A percentile compares a stretch with the other conserved stretches of the same genome.
These are phyloP conservation scores for Penicillium cinerascens DNA, from an alignment of 495 filamentous ascomycete genomes.

Conservation along the genomic window DNA sequence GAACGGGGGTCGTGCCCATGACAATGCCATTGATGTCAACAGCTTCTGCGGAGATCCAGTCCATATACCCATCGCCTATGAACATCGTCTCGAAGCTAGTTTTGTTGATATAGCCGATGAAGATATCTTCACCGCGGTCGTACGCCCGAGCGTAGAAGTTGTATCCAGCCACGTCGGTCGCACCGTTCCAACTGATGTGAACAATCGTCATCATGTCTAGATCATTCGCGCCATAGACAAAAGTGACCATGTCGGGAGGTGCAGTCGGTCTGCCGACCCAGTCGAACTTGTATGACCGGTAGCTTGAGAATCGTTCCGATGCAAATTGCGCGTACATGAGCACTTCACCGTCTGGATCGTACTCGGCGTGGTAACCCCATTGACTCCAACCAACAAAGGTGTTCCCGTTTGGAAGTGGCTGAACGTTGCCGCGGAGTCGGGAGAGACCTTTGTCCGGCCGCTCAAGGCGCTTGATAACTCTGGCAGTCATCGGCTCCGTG, in stretches of 20 bases:
- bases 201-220: conserved; percentile 25
- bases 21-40: conserved; percentile 16
- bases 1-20: conserved; percentile 10
- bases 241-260: conserved; percentile 21
- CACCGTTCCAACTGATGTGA: conserved; percentile 45
- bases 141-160: conserved; percentile 30
- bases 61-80: conserved; percentile 26
- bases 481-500: conserved; percentile 40
- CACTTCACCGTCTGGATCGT: conserved; percentile 43
- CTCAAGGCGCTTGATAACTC: conserved; percentile 29
- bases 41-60: conserved; percentile 48
- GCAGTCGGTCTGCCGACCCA: conserved; percentile 27
- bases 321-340: conserved; percentile 35
- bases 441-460: conserved; percentile 42
- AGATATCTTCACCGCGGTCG: conserved; percentile 7
- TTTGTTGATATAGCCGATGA: conserved; percentile 20
- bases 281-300: conserved; percentile 32
- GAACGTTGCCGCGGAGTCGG: conserved; percentile 54
- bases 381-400: conserved; percentile 54
- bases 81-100: conserved; percentile 31
- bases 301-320: conserved; percentile 22
- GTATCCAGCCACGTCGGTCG: conserved; percentile 38
- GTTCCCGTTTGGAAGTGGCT: conserved; percentile 49
- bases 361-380: conserved; percentile 47
- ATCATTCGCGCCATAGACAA: conserved; percentile 24